Percentiles rank a stretch among this genome's conserved stretches.
These are phyloP conservation scores for Achlya hypogyna DNA, from an alignment of 352 stramenopile genomes.

Conservation along the genomic window DNA sequence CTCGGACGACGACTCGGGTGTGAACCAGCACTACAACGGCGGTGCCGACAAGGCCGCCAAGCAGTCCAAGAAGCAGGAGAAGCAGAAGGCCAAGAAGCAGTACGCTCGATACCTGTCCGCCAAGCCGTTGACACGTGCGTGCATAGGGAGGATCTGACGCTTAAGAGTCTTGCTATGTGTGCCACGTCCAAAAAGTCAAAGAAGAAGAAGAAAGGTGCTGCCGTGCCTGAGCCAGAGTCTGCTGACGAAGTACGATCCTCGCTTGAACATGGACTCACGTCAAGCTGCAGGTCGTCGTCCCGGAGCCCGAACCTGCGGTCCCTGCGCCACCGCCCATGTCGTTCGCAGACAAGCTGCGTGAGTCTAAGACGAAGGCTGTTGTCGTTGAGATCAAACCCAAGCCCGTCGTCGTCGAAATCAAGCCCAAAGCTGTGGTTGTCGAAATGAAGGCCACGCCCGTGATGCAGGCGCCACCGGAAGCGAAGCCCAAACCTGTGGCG, in stretches of 20 bases:
- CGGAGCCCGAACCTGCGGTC: not conserved
- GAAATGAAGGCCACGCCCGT: not conserved
- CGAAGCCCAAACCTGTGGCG: not conserved
- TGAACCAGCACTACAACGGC: not conserved
- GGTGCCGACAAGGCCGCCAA: constrained; percentile 8
- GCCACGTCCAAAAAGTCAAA: constrained; percentile 19
- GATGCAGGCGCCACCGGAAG: not conserved
- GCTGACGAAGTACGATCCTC: no score
- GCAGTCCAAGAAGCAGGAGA: constrained; percentile 16
- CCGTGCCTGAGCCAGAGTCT: not conserved
- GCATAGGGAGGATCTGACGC: constrained; percentile 11
- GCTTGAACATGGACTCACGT: no score
- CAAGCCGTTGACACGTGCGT: not conserved
- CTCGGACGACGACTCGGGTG: constrained; percentile 9
- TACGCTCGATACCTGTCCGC: not conserved
- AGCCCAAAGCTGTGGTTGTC: not conserved
- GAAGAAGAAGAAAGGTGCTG: constrained; percentile 16
- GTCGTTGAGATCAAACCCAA: not conserved
- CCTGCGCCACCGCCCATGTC: not conserved
- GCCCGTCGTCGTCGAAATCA: not conserved
- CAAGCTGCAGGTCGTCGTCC: no score
- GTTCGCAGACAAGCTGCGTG: not conserved
- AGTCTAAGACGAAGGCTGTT: not conserved
- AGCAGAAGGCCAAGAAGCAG: constrained; percentile 22
- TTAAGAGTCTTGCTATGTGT: constrained; percentile 17